phyloP scores from a whole-genome alignment of 2,329 filamentous ascomycete species.

The Corinectria fuckeliana region DNA sequence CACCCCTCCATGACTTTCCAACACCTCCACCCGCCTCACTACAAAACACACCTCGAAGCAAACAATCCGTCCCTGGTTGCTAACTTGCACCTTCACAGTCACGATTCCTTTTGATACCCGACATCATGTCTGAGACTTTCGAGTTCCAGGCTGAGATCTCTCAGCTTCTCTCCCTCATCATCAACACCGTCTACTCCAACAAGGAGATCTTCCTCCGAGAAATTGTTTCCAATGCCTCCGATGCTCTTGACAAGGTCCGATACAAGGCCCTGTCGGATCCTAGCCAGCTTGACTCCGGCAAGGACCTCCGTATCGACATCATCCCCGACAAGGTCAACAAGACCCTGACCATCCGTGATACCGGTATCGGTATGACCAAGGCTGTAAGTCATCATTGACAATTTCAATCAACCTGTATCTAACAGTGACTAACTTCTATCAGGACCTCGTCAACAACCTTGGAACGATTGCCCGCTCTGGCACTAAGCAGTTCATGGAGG shows the following conservation, averaged over 20 bases:
- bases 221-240: constrained; percentile 96
- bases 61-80: constrained; percentile 19
- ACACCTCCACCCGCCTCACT: constrained; percentile 12
- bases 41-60: neutral
- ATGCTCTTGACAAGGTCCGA: constrained; percentile 99
- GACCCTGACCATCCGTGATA: constrained; percentile 96
- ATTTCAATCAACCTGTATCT: neutral
- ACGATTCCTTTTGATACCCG: constrained; percentile 50
- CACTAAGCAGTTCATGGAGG: constrained; percentile 99
- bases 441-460: constrained; percentile 99
- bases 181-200: constrained; percentile 99
- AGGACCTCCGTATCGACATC: constrained; percentile 99
- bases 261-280: constrained; percentile 98
- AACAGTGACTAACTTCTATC: constrained; percentile 13
- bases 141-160: constrained; percentile 99
- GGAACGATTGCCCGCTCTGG: constrained; percentile 99
- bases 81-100: constrained; percentile 32
- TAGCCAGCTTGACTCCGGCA: constrained; percentile 94
- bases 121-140: constrained; percentile 94
- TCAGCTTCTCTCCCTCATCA: constrained; percentile 99
- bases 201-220: constrained; percentile 99
- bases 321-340: constrained; percentile 97
- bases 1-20: constrained; percentile 27
- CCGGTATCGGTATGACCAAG: constrained; percentile 99
- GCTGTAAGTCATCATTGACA: constrained; percentile 72